Percentiles rank a stretch among this genome's conserved stretches.
These are phyloP conservation scores for Phytopythium boreale DNA, from an alignment of 352 stramenopile species.

Conservation along the genomic window DNA sequence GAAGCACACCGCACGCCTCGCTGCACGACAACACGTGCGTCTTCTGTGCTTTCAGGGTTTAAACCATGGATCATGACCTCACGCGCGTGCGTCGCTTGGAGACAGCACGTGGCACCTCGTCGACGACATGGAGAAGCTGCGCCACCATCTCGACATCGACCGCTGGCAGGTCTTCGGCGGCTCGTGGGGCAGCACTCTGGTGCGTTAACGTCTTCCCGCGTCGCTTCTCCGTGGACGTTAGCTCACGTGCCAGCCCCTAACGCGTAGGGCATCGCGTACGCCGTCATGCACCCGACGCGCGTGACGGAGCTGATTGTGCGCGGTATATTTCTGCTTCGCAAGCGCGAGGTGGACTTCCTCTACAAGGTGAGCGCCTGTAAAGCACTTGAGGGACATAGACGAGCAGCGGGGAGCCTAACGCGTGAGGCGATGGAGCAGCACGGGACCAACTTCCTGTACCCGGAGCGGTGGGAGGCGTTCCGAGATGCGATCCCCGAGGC, in stretches of 20 bases:
- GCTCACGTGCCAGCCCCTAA: background rate
- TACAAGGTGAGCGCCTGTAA: constrained; percentile 58
- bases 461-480: constrained; percentile 89
- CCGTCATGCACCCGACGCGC: constrained; percentile 76
- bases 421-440: constrained; percentile 17
- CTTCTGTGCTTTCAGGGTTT: background rate
- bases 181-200: constrained; percentile 93
- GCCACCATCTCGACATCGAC: constrained; percentile 81
- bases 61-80: background rate
- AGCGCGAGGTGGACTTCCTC: constrained; percentile 92
- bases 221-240: background rate
- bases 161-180: constrained; percentile 94
- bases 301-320: constrained; percentile 90
- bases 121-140: constrained; percentile 92
- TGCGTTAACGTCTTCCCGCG: constrained; percentile 9
- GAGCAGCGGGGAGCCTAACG: background rate
- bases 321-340: constrained; percentile 91
- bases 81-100: background rate
- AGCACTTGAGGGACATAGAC: background rate
- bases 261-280: constrained; percentile 77
- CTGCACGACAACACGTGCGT: constrained; percentile 86
- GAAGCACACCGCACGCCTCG: constrained; percentile 81
- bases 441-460: constrained; percentile 88
- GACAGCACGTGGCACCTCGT: constrained; percentile 85
- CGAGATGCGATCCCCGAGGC: constrained; percentile 83